Evolutionary conservation across 306 rosid species (phyloP), one percentile per base, ranked within the genome.

Genomic region (Styphnolobium japonicum): DNA sequence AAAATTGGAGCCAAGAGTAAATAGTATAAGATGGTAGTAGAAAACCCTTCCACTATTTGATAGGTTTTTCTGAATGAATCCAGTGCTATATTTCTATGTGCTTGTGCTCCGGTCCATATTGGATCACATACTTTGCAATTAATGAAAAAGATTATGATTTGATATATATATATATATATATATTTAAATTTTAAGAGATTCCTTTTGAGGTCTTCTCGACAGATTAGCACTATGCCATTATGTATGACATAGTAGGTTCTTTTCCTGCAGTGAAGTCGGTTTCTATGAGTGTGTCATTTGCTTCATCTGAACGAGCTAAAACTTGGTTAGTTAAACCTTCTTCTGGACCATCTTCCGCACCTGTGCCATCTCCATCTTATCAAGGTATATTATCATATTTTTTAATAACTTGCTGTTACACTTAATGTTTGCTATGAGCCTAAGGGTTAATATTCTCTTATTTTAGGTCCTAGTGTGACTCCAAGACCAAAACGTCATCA

Each of bases 181-280:
- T 4, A 4, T 23, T 56, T 23, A 1, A 22, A 22, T 10, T 22
- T 56, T 10, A 10, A 55, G 31, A 4, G 37, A 25, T 63, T 34
- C 52, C 29, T 46, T 77, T 76, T 34, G 10, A 21, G 21, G 34
- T 68, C 27, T 19, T 43, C 36, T 53, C 45, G 21, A 19, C 40
- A 10, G 29, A 23, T 77, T 71, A 11, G 43, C 23, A 65, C 25
- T 48, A 31, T 42, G 56, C 61, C 61, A 25, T 60, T 57, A 10
- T 58, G 77, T 39, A 46, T 77, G 53, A 71, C 56, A 45, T 51
- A 37, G 7, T 27, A 14, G 43, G 66, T 80, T 78, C 14, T 52
- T 76, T 63, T 56, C 56, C 79, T 90, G 87, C 91, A 94, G 98
- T 82, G 3, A 83, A 84, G 82, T 88, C 89, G 12, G 52, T 85